Evolutionary conservation across 2,329 filamentous ascomycete genomes (phyloP).

Genomic region (Helotiales sp.): DNA sequence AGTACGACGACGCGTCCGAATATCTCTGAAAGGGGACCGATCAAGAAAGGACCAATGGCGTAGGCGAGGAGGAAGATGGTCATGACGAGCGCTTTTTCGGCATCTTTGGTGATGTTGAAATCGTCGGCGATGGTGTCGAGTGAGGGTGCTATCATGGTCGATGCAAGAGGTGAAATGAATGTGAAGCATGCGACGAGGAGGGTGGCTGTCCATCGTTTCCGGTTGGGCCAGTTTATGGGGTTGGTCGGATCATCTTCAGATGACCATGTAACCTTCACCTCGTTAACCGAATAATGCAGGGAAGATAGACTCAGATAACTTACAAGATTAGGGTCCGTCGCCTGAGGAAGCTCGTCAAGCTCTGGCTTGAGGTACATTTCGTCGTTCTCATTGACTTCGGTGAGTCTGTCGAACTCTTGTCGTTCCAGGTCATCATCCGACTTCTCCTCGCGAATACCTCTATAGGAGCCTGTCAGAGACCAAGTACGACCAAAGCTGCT

Average conservation of each 20-base stretch:
- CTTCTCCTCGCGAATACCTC: not conserved
- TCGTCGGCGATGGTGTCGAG: slow-evolving; percentile 53
- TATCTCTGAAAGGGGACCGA: slow-evolving; percentile 62
- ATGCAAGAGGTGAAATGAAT: slow-evolving; percentile 23
- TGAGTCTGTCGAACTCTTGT: not conserved
- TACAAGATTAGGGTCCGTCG: not conserved
- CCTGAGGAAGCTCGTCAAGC: not conserved
- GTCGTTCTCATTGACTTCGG: not conserved
- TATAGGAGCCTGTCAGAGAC: not conserved
- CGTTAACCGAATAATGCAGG: not conserved
- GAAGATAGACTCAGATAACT: not conserved
- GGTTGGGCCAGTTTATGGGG: slow-evolving; percentile 27
- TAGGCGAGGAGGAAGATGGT: slow-evolving; percentile 52
- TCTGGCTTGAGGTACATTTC: not conserved
- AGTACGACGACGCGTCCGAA: slow-evolving; percentile 50
- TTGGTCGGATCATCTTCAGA: slow-evolving; percentile 23
- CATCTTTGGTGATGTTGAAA: slow-evolving; percentile 49
- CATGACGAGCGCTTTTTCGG: slow-evolving; percentile 36
- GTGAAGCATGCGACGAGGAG: slow-evolving; percentile 41
- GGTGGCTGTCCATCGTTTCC: slow-evolving; percentile 52
- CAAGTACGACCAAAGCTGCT: not conserved
- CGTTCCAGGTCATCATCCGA: not conserved
- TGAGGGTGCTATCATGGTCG: slow-evolving; percentile 25
- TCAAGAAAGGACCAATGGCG: slow-evolving; percentile 54
- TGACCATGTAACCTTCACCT: slow-evolving; percentile 1